phyloP scores from a whole-genome alignment of 805 yeast genomes.

The Candida sonorensis region DNA sequence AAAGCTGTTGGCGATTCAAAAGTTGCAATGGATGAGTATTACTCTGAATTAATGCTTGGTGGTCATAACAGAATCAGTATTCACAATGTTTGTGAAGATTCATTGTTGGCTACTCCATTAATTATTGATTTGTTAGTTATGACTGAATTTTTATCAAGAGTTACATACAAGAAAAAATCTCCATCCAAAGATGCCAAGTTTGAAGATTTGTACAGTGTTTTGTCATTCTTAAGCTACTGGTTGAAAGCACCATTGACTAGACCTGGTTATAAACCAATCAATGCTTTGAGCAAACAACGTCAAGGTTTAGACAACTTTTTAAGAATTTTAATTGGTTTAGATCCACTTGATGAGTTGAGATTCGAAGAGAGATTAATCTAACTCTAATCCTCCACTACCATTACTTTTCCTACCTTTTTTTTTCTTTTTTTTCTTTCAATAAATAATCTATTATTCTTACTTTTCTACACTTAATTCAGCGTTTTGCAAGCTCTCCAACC shows the following conservation, averaged over 20 bases:
- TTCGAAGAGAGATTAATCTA: slow-evolving; percentile 78
- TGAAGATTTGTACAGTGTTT: slow-evolving; percentile 72
- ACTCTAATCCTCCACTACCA: too few species aligned
- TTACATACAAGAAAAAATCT: slow-evolving; percentile 62
- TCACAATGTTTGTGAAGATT: slow-evolving; percentile 95
- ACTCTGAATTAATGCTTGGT: slow-evolving; percentile 94
- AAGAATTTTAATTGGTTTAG: slow-evolving; percentile 84
- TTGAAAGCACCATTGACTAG: slow-evolving; percentile 93
- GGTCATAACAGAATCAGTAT: slow-evolving; percentile 93
- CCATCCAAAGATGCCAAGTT: slow-evolving; percentile 34
- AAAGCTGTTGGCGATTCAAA: slow-evolving; percentile 94
- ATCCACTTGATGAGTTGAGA: slow-evolving; percentile 85
- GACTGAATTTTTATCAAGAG: slow-evolving; percentile 86
- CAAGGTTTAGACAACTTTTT: slow-evolving; percentile 85
- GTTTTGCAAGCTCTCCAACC: too few species aligned
- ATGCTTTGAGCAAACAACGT: slow-evolving; percentile 93
- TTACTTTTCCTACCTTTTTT: too few species aligned
- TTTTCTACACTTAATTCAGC: too few species aligned
- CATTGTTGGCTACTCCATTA: slow-evolving; percentile 88
- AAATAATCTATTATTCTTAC: too few species aligned
- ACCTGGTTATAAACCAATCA: slow-evolving; percentile 84
- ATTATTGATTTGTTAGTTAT: slow-evolving; percentile 87
- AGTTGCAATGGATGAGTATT: slow-evolving; percentile 98
- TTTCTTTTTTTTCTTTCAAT: too few species aligned
- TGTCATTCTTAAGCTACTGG: slow-evolving; percentile 89